phyloP scores from a whole-genome alignment of 2,329 filamentous ascomycete genomes.

The Trichoderma harzianum region DNA sequence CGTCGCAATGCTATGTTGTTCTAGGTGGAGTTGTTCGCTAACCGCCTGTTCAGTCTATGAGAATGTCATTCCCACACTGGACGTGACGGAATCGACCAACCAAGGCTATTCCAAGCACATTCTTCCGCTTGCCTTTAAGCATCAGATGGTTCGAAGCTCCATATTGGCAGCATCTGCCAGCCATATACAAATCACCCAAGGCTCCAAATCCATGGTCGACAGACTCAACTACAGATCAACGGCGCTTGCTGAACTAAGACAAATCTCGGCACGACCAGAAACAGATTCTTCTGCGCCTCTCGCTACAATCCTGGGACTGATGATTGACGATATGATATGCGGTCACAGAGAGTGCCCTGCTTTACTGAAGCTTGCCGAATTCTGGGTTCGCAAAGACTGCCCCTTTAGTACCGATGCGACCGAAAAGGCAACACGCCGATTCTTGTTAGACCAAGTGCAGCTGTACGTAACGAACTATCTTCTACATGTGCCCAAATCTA shows the following conservation, averaged over 20 bases:
- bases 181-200: constrained; percentile 1
- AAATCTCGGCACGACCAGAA: neutral
- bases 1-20: neutral
- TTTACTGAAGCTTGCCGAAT: neutral
- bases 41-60: neutral
- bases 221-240: constrained; percentile 4
- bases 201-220: neutral
- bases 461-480: neutral
- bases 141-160: neutral
- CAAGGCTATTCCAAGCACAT: constrained; percentile 5
- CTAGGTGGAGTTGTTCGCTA: neutral
- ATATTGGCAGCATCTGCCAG: constrained; percentile 4
- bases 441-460: neutral
- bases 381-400: neutral
- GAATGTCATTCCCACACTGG: constrained; percentile 4
- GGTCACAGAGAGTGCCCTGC: constrained; percentile 4
- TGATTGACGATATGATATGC: constrained; percentile 12
- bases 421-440: neutral
- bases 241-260: neutral
- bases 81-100: neutral
- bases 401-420: neutral
- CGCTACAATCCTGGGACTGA: neutral
- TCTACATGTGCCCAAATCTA: neutral
- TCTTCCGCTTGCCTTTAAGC: neutral
- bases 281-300: neutral